Evolutionary conservation across 345 rosid species (phyloP).

Genomic region (Geranium rotundifolium): DNA sequence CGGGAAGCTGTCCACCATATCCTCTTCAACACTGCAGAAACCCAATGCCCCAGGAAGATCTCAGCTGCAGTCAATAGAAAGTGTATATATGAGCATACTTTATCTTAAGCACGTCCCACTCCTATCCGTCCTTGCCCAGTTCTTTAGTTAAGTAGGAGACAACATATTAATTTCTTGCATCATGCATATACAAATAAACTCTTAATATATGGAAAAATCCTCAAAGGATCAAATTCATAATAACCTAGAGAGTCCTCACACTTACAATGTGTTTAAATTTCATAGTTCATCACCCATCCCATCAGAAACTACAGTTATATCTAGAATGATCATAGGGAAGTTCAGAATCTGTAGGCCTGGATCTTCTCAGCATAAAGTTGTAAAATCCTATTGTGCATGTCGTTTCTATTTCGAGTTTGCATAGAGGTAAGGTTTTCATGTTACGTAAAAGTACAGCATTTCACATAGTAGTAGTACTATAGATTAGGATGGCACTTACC

Average conservation of each 20-base stretch:
- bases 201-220: background rate
- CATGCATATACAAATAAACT: background rate
- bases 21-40: slow-evolving; percentile 99
- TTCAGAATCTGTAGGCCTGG: no score
- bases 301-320: no score
- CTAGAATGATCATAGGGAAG: no score
- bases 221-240: background rate
- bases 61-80: slow-evolving; percentile 99
- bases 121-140: slow-evolving; percentile 17
- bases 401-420: no score
- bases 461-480: background rate
- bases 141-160: slow-evolving; percentile 8
- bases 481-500: slow-evolving; percentile 33
- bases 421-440: background rate
- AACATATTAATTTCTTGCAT: background rate
- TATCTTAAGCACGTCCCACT: slow-evolving; percentile 25
- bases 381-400: no score
- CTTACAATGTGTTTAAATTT: no score
- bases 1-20: slow-evolving; percentile 94
- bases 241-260: no score
- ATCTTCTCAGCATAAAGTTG: no score
- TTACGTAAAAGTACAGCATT: background rate
- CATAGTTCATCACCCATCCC: no score
- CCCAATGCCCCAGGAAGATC: slow-evolving; percentile 99
- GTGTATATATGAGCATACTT: slow-evolving; percentile 47